Percentiles rank a stretch among this genome's conserved stretches.
These are phyloP conservation scores for Ustilago sp. DNA, from an alignment of 1,284 basidiomycete species.

Conservation along the genomic window DNA sequence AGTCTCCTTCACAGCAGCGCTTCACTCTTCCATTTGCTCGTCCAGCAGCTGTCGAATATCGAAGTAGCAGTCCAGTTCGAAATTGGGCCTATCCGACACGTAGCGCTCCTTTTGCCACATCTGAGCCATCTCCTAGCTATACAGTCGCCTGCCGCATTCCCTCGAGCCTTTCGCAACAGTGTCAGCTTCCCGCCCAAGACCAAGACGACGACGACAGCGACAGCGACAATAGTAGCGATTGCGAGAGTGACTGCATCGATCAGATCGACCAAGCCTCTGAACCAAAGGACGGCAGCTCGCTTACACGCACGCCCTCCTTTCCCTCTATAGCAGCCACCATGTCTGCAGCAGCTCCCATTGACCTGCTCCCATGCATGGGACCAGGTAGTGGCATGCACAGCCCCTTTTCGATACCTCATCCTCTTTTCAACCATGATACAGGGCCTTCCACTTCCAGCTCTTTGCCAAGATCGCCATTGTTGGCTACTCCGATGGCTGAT, in stretches of 20 bases:
- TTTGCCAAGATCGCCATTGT: constrained; percentile 16
- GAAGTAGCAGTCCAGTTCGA: constrained; percentile 2
- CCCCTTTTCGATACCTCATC: constrained; percentile 47
- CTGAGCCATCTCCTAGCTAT: constrained; percentile 1
- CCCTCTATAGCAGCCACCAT: constrained; percentile 14
- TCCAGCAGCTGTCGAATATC: not conserved
- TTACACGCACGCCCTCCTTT: constrained; percentile 1
- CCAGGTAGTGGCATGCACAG: constrained; percentile 25
- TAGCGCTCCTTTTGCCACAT: constrained; percentile 11
- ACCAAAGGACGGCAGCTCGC: not conserved
- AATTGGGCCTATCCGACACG: constrained; percentile 10
- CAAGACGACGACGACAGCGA: constrained; percentile 5
- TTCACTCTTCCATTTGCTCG: constrained; percentile 18
- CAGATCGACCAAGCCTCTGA: not conserved
- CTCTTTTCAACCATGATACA: constrained; percentile 34
- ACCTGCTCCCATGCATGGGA: constrained; percentile 33
- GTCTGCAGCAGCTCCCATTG: constrained; percentile 28
- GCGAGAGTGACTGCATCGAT: not conserved
- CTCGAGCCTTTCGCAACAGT: constrained; percentile 33
- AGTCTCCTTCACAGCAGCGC: constrained; percentile 11
- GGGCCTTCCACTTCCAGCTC: constrained; percentile 23
- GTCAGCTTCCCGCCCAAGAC: constrained; percentile 1
- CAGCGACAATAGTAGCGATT: constrained; percentile 4
- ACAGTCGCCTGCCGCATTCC: constrained; percentile 23
- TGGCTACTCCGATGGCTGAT: constrained; percentile 8